phyloP scores from a whole-genome alignment of 75 land plant species.

The Azolla pinnata region DNA sequence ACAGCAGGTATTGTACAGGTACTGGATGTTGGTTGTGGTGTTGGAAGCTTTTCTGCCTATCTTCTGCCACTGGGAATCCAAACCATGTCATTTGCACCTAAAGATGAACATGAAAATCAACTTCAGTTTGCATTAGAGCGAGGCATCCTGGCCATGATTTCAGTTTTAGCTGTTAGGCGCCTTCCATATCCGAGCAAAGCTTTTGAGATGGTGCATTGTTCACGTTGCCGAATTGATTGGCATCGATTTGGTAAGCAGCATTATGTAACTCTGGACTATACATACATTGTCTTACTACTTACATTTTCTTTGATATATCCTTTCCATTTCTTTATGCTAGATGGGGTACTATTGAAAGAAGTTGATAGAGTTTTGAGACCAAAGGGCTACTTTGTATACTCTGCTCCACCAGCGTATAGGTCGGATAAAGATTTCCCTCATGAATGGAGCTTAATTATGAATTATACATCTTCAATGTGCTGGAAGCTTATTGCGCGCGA shows the following conservation, averaged over 20 bases:
- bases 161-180: conserved; percentile 62
- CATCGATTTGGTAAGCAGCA: conserved; percentile 61
- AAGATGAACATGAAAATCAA: conserved; percentile 86
- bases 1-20: conserved; percentile 66
- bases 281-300: neutral
- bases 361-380: conserved; percentile 55
- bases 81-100: conserved; percentile 92
- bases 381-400: conserved; percentile 72
- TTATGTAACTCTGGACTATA: neutral
- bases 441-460: conserved; percentile 55
- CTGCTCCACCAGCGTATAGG: conserved; percentile 82
- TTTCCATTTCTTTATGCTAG: conserved; percentile 25
- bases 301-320: neutral
- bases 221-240: conserved; percentile 90
- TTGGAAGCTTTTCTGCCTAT: conserved; percentile 80
- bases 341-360: conserved; percentile 76
- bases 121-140: conserved; percentile 84
- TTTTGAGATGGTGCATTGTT: conserved; percentile 87
- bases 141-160: conserved; percentile 80
- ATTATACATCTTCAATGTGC: conserved; percentile 63
- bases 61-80: conserved; percentile 52
- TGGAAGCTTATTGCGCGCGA: conserved; percentile 67
- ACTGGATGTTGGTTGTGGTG: conserved; percentile 86
- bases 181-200: conserved; percentile 60
- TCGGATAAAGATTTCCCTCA: conserved; percentile 68